Percentiles rank a stretch among this genome's conserved stretches.
phyloP scores from a whole-genome alignment of 2,329 filamentous ascomycete species.

The Claviceps monticola region DNA sequence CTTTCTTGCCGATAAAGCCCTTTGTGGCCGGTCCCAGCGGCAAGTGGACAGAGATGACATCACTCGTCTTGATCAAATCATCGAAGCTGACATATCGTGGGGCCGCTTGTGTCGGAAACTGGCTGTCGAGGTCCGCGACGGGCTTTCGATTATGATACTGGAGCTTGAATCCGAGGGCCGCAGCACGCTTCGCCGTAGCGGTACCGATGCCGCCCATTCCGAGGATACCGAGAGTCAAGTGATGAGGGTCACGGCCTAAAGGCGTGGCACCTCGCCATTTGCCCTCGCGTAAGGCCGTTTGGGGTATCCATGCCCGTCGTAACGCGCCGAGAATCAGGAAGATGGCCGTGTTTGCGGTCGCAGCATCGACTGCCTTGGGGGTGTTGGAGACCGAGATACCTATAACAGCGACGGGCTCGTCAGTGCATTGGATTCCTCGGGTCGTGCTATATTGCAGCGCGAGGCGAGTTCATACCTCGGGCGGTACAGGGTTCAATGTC shows the following conservation, averaged over 20 bases:
- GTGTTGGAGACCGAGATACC: conserved; percentile 51
- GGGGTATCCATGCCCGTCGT: conserved; percentile 47
- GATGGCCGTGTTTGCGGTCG: conserved; percentile 57
- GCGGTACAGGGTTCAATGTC: conserved; percentile 47
- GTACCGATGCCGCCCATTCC: conserved; percentile 47
- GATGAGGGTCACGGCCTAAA: conserved; percentile 52
- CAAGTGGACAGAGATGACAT: conserved; percentile 41
- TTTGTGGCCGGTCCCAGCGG: conserved; percentile 35
- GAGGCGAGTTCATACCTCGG: conserved; percentile 3
- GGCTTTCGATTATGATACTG: conserved; percentile 40
- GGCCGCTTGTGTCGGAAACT: conserved; percentile 13
- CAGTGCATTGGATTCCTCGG: background rate
- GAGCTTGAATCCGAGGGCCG: conserved; percentile 41
- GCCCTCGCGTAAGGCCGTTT: conserved; percentile 42
- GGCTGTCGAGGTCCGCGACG: conserved; percentile 26
- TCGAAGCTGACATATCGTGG: conserved; percentile 36
- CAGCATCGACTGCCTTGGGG: conserved; percentile 52
- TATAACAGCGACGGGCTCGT: background rate
- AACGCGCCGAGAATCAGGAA: conserved; percentile 59
- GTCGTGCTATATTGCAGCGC: background rate
- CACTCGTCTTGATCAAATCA: conserved; percentile 35
- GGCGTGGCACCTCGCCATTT: conserved; percentile 39
- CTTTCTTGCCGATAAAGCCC: conserved; percentile 35
- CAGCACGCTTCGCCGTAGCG: conserved; percentile 31
- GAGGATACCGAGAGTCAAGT: conserved; percentile 45